Conservation (phyloP, 441 rosid species). For the Populus tomentosa region DNA sequence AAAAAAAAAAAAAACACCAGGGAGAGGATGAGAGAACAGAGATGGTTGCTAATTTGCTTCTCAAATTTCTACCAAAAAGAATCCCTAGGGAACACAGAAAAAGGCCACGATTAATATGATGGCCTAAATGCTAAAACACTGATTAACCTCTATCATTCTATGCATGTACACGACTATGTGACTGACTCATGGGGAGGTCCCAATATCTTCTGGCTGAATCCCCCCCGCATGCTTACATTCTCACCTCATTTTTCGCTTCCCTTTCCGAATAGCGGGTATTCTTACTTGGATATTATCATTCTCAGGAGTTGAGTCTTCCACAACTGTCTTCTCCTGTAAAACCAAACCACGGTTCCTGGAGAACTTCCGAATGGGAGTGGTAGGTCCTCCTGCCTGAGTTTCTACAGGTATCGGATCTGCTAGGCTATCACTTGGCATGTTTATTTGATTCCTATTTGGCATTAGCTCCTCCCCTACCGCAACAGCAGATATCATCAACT, state of each 20-base stretch:
- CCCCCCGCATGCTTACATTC: too few relatives aligned
- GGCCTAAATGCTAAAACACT: not conserved
- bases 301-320: conserved; percentile 23
- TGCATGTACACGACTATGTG: not conserved
- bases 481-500: conserved; percentile 36
- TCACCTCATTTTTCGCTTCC: conserved; percentile 18
- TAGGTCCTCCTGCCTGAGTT: conserved; percentile 17
- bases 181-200: not conserved
- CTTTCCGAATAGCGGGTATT: conserved; percentile 6
- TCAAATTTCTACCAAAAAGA: not conserved
- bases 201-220: too few relatives aligned
- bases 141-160: too few relatives aligned
- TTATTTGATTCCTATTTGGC: conserved; percentile 39
- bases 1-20: not conserved
- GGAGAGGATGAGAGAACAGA: not conserved
- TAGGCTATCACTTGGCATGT: conserved; percentile 13
- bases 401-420: conserved; percentile 8
- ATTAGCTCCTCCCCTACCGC: conserved; percentile 41
- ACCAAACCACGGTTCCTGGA: conserved; percentile 39
- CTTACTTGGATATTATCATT: conserved; percentile 4
- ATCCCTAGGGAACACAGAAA: not conserved
- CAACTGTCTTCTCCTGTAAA: conserved; percentile 23
- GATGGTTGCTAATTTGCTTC: not conserved
- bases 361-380: conserved; percentile 32
- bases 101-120: not conserved